phyloP scores from a whole-genome alignment of 108 stramenopile species.

The Stephanodiscus minutulus region DNA sequence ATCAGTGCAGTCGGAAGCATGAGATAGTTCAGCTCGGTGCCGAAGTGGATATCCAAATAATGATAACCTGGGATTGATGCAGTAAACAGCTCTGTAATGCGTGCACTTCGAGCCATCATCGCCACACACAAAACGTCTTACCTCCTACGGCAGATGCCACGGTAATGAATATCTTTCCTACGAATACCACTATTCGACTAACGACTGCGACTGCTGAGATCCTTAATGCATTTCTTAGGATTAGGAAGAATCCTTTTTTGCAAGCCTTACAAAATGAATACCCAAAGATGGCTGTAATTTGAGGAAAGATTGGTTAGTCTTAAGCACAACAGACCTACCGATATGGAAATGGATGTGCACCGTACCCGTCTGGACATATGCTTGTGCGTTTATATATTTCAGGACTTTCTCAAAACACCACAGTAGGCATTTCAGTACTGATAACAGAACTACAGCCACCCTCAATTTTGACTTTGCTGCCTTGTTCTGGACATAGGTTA shows the following conservation, averaged over 20 bases:
- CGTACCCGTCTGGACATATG: slow-evolving; percentile 75
- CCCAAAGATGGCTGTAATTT: slow-evolving; percentile 67
- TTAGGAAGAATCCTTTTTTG: slow-evolving; percentile 70
- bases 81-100: neutral
- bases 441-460: slow-evolving; percentile 67
- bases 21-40: slow-evolving; percentile 27
- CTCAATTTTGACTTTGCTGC: slow-evolving; percentile 62
- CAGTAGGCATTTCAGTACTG: slow-evolving; percentile 84
- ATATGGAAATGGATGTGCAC: no score
- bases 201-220: slow-evolving; percentile 59
- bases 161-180: slow-evolving; percentile 78
- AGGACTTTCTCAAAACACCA: slow-evolving; percentile 73
- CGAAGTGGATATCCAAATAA: slow-evolving; percentile 28
- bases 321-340: no score
- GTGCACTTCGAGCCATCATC: neutral
- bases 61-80: slow-evolving; percentile 1
- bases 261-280: slow-evolving; percentile 74
- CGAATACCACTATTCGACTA: slow-evolving; percentile 53
- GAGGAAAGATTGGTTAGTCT: neutral
- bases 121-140: neutral
- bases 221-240: slow-evolving; percentile 65
- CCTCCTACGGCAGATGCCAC: slow-evolving; percentile 27
- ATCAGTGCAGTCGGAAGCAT: slow-evolving; percentile 38
- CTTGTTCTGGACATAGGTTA: slow-evolving; percentile 76
- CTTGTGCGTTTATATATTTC: slow-evolving; percentile 86